These are phyloP conservation scores for Tuber umbilicatum DNA, from an alignment of 495 filamentous ascomycete genomes.

Conservation along the genomic window DNA sequence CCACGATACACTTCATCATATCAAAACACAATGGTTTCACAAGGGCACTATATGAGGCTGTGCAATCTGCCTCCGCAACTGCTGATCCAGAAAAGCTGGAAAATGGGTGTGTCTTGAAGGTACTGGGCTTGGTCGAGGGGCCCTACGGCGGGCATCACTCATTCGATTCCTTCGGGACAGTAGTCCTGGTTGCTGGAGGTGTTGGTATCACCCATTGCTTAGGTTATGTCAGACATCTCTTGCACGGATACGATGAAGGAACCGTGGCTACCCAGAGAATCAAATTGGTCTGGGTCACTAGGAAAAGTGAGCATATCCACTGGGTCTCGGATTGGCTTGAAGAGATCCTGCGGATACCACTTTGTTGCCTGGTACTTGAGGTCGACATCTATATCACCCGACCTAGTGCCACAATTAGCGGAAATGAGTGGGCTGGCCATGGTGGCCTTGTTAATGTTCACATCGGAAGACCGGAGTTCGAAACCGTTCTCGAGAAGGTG, in stretches of 20 bases:
- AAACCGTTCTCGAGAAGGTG: slow-evolving; percentile 62
- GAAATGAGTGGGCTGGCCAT: slow-evolving; percentile 53
- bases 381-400: slow-evolving; percentile 84
- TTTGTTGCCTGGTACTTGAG: slow-evolving; percentile 67
- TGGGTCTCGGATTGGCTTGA: slow-evolving; percentile 96
- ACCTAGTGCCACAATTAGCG: slow-evolving; percentile 52
- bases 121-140: slow-evolving; percentile 58
- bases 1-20: slow-evolving; percentile 56
- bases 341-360: slow-evolving; percentile 67
- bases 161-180: slow-evolving; percentile 83
- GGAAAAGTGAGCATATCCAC: slow-evolving; percentile 76
- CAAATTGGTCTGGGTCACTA: slow-evolving; percentile 84
- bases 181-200: slow-evolving; percentile 82
- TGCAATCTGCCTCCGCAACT: slow-evolving; percentile 41
- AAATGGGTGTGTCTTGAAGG: slow-evolving; percentile 15
- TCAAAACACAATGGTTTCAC: slow-evolving; percentile 85
- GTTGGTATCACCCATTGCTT: slow-evolving; percentile 93
- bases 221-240: slow-evolving; percentile 74
- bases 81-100: slow-evolving; percentile 37
- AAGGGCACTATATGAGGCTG: slow-evolving; percentile 64
- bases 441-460: slow-evolving; percentile 75
- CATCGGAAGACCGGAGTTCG: slow-evolving; percentile 72
- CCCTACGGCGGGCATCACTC: slow-evolving; percentile 78
- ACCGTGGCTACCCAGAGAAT: slow-evolving; percentile 73
- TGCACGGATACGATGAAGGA: slow-evolving; percentile 63